A percentile compares a stretch with the other conserved stretches of the same genome.
phyloP scores from a whole-genome alignment of 257 asterid species.

The Coffea canephora region DNA sequence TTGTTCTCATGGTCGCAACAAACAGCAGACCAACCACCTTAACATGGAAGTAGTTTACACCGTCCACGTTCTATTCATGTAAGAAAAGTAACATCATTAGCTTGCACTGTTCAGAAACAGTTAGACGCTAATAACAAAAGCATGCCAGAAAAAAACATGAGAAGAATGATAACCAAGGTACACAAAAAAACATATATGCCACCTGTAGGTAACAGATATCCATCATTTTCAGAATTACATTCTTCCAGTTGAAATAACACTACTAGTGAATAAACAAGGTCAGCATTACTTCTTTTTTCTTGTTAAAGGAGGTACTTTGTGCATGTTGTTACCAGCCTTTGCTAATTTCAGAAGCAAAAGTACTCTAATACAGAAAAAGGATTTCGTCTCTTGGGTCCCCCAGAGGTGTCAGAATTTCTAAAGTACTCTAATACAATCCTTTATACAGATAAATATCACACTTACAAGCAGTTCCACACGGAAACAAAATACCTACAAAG shows the following conservation, averaged over 20 bases:
- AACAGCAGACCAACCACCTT: slow-evolving; percentile 94
- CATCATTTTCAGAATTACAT: not conserved
- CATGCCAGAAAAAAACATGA: not conserved
- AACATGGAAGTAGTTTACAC: slow-evolving; percentile 96
- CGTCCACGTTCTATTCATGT: slow-evolving; percentile 75
- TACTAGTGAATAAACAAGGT: not conserved
- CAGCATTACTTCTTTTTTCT: not conserved
- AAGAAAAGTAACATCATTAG: slow-evolving; percentile 29
- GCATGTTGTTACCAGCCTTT: too few species aligned
- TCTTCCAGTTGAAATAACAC: not conserved
- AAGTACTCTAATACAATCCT: not conserved
- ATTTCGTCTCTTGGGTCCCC: not conserved
- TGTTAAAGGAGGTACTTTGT: not conserved
- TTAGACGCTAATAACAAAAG: not conserved
- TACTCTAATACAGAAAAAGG: not conserved
- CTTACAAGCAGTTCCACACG: slow-evolving; percentile 10
- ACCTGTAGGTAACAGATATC: not conserved
- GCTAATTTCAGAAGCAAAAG: too few species aligned
- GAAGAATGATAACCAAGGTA: not conserved
- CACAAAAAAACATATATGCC: not conserved
- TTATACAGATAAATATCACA: not conserved
- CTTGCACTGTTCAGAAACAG: not conserved
- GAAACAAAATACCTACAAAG: slow-evolving; percentile 75
- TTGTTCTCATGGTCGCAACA: slow-evolving; percentile 89
- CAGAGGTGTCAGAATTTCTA: not conserved